These are phyloP conservation scores for Lachnellula hyalina DNA, from an alignment of 2,329 filamentous ascomycete genomes.

Conservation along the genomic window DNA sequence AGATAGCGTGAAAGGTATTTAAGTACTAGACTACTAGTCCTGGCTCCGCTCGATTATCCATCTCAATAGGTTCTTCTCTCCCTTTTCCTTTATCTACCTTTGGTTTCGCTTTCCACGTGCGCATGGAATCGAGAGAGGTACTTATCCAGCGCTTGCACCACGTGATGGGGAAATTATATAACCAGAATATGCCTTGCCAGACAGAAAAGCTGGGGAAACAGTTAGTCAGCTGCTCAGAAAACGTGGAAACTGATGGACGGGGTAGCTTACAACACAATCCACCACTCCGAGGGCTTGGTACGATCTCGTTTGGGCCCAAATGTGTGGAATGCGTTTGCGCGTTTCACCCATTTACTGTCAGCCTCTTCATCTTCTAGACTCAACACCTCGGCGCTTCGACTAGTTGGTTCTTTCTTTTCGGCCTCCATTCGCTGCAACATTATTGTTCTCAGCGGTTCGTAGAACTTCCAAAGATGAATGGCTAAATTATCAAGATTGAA, in stretches of 20 bases:
- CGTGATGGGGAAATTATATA: not conserved
- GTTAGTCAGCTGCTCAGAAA: not conserved
- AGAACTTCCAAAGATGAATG: not conserved
- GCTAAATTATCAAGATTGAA: slow-evolving; percentile 1
- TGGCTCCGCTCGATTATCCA: not conserved
- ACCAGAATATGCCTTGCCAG: not conserved
- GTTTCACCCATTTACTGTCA: not conserved
- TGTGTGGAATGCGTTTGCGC: not conserved
- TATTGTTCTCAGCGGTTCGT: not conserved
- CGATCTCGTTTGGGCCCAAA: not conserved
- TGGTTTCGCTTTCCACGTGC: not conserved
- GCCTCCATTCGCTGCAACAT: not conserved
- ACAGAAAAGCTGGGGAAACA: not conserved
- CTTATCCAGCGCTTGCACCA: not conserved
- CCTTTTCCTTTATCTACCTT: not conserved
- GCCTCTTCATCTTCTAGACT: too few species aligned
- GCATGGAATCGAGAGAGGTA: not conserved
- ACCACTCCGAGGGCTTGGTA: not conserved
- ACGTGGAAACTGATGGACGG: not conserved
- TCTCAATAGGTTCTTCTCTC: not conserved
- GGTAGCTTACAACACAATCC: not conserved
- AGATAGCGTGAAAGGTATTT: too few species aligned
- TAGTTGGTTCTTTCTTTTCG: not conserved
- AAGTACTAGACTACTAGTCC: too few species aligned
- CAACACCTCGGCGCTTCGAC: too few species aligned